Evolutionary conservation across 805 yeast species (phyloP).

Genomic region (Metschnikowia orientalis): DNA sequence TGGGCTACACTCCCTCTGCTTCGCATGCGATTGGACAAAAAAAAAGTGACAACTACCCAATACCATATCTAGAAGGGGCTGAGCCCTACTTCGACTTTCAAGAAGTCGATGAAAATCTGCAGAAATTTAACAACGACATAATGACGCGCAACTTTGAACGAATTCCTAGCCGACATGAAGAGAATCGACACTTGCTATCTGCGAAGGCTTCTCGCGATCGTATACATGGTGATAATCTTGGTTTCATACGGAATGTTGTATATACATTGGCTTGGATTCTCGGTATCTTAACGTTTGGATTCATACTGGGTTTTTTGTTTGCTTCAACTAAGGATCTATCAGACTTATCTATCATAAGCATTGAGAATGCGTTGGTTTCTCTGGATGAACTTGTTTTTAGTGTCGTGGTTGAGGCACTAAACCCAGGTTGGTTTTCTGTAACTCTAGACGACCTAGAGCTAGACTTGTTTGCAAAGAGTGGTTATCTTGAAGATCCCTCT

Average conservation of each 20-base stretch:
- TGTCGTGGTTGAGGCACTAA: conserved; percentile 70
- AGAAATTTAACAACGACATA: neutral
- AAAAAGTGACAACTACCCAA: conserved; percentile 29
- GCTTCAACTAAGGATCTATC: conserved; percentile 85
- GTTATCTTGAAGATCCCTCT: conserved; percentile 29
- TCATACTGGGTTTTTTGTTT: conserved; percentile 74
- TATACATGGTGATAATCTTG: conserved; percentile 12
- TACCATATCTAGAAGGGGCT: conserved; percentile 29
- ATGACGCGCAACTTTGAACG: neutral
- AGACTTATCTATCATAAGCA: conserved; percentile 54
- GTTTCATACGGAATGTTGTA: conserved; percentile 29
- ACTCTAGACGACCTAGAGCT: conserved; percentile 61
- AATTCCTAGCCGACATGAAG: no score
- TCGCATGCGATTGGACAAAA: conserved; percentile 6
- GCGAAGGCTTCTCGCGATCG: conserved; percentile 24
- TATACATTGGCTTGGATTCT: conserved; percentile 45
- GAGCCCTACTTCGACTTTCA: conserved; percentile 36
- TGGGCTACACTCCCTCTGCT: conserved; percentile 28
- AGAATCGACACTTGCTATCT: conserved; percentile 25
- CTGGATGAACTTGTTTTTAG: conserved; percentile 83
- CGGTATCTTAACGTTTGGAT: conserved; percentile 63
- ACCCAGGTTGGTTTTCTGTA: conserved; percentile 80
- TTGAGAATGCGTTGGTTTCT: conserved; percentile 70
- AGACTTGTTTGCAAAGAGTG: conserved; percentile 79
- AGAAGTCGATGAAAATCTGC: conserved; percentile 31